phyloP scores from a whole-genome alignment of 2,329 filamentous ascomycete species.

The Aspergillus novoparasiticus region DNA sequence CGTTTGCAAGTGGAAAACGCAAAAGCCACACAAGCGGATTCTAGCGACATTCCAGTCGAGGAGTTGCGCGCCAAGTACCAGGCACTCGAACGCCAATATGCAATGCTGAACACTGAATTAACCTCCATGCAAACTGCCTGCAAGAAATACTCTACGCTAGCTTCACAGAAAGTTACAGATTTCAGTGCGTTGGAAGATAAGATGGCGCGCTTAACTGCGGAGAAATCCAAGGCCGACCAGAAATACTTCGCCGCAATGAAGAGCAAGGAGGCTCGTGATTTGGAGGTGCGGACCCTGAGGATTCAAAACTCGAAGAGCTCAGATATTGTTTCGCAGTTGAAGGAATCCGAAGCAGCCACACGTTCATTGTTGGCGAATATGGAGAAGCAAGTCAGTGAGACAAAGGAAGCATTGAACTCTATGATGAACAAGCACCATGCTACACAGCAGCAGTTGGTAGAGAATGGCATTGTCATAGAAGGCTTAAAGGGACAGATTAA shows the following conservation, averaged over 20 bases:
- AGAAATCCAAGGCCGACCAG: conserved; percentile 96
- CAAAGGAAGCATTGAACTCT: conserved; percentile 75
- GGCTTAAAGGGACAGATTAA: conserved; percentile 72
- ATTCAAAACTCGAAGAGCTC: conserved; percentile 86
- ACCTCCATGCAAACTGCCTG: conserved; percentile 88
- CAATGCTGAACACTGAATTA: conserved; percentile 82
- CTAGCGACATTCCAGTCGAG: conserved; percentile 66
- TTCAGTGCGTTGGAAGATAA: conserved; percentile 76
- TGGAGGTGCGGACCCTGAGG: conserved; percentile 76
- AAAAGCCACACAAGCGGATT: conserved; percentile 42
- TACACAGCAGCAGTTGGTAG: conserved; percentile 70
- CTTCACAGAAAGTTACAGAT: conserved; percentile 84
- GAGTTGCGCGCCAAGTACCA: conserved; percentile 73
- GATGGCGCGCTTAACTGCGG: conserved; percentile 70
- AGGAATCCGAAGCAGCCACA: conserved; percentile 81
- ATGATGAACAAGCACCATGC: conserved; percentile 73
- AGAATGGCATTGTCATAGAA: conserved; percentile 71
- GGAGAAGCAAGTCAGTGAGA: conserved; percentile 86
- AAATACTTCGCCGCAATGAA: conserved; percentile 98
- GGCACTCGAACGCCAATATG: conserved; percentile 76
- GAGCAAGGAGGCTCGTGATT: conserved; percentile 80
- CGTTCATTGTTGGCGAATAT: conserved; percentile 76
- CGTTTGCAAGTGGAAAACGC: conserved; percentile 57
- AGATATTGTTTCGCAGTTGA: conserved; percentile 89
- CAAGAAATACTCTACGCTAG: conserved; percentile 82